phyloP scores from a whole-genome alignment of 805 yeast species.

The Metschnikowia bowlesiae region DNA sequence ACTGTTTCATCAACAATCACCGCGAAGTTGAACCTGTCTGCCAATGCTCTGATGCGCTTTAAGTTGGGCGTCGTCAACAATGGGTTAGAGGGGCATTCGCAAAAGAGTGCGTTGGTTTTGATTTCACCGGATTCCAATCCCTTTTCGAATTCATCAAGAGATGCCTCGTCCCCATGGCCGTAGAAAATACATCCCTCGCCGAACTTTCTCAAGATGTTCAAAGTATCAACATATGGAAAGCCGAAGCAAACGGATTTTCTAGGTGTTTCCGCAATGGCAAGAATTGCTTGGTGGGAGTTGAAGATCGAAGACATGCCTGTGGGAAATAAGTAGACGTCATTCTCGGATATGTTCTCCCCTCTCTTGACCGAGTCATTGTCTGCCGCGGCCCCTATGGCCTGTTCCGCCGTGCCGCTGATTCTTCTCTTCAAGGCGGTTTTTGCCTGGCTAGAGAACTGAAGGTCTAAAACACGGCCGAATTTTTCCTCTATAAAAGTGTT shows the following conservation, averaged over 20 bases:
- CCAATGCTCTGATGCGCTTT: conserved; percentile 55
- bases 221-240: conserved; percentile 91
- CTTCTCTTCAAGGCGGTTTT: conserved; percentile 69
- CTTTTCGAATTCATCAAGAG: conserved; percentile 60
- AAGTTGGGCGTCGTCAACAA: conserved; percentile 80
- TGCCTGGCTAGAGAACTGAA: conserved; percentile 71
- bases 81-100: conserved; percentile 97
- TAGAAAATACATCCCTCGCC: conserved; percentile 88
- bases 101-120: conserved; percentile 69
- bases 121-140: conserved; percentile 52
- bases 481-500: conserved; percentile 77
- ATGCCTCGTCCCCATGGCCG: conserved; percentile 75
- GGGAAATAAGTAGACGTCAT: conserved; percentile 80
- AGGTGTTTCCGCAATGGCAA: conserved; percentile 20
- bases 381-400: conserved; percentile 26
- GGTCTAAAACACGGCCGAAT: conserved; percentile 83
- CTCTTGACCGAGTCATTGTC: conserved; percentile 20
- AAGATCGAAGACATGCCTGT: conserved; percentile 93
- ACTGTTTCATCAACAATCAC: conserved; percentile 92
- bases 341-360: conserved; percentile 37
- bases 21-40: conserved; percentile 67
- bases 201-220: conserved; percentile 79
- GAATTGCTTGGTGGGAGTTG: conserved; percentile 63
- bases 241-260: conserved; percentile 88
- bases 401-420: conserved; percentile 62